Percentiles rank a stretch among this genome's conserved stretches.
Evolutionary conservation across 1,284 basidiomycete species (phyloP).

Genomic region (Ganoderma sinense): DNA sequence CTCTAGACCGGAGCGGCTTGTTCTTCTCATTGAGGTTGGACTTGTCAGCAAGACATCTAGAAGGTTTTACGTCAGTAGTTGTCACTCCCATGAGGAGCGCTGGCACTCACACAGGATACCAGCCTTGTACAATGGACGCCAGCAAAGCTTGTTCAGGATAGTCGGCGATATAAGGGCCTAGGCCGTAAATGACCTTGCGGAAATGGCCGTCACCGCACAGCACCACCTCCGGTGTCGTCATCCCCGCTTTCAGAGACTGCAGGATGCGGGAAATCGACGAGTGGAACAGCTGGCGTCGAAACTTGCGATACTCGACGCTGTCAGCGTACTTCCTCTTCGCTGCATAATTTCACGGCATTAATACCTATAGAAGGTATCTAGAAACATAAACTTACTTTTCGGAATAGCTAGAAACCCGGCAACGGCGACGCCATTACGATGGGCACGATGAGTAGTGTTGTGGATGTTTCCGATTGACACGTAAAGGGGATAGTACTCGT

Average conservation of each 20-base stretch:
- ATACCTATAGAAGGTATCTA: background rate
- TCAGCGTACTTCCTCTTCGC: background rate
- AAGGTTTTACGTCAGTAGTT: background rate
- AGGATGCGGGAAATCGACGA: slow-evolving; percentile 28
- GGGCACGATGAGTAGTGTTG: slow-evolving; percentile 32
- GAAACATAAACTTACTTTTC: slow-evolving; percentile 25
- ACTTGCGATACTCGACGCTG: slow-evolving; percentile 15
- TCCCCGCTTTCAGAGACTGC: slow-evolving; percentile 16
- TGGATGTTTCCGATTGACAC: slow-evolving; percentile 28
- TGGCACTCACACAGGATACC: slow-evolving; percentile 39
- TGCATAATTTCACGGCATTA: background rate
- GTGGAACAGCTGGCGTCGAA: slow-evolving; percentile 32
- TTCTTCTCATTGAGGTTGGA: slow-evolving; percentile 21
- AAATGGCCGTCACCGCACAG: slow-evolving; percentile 36
- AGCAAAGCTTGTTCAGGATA: slow-evolving; percentile 40
- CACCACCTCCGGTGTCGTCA: slow-evolving; percentile 32
- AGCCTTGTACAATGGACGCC: slow-evolving; percentile 36
- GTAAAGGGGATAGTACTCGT: slow-evolving; percentile 34
- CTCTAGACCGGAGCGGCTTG: background rate
- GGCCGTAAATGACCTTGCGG: slow-evolving; percentile 31
- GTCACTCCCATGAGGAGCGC: too few relatives aligned
- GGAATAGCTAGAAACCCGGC: slow-evolving; percentile 34
- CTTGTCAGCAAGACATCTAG: background rate
- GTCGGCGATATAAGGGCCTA: slow-evolving; percentile 41
- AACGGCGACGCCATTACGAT: slow-evolving; percentile 22